These are phyloP conservation scores for Eimeria praecox DNA, from an alignment of 169 alveolate genomes.

Conservation along the genomic window DNA sequence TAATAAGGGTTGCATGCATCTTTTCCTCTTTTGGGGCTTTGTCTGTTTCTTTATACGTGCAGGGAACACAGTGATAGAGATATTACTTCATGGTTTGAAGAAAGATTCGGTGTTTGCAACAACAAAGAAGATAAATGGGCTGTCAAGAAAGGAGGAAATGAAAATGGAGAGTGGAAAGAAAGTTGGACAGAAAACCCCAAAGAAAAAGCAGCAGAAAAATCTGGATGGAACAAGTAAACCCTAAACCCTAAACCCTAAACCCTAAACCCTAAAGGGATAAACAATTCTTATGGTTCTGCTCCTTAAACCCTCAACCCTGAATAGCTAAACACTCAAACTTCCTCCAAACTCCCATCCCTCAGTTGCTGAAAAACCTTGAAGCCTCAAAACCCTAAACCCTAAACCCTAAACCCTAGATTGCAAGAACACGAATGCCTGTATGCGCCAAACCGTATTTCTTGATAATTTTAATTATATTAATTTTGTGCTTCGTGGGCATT, in stretches of 20 bases:
- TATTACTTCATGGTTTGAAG: slow-evolving; percentile 76
- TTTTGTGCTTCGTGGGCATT: neutral
- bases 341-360: neutral
- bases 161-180: slow-evolving; percentile 77
- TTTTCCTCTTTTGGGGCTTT: no score
- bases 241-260: neutral
- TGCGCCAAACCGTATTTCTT: neutral
- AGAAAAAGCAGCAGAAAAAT: slow-evolving; percentile 68
- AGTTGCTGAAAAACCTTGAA: neutral
- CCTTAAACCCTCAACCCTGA: neutral
- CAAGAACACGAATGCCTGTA: no score
- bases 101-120: slow-evolving; percentile 48
- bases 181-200: slow-evolving; percentile 52
- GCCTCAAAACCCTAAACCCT: neutral
- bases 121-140: slow-evolving; percentile 73
- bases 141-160: slow-evolving; percentile 56
- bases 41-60: neutral
- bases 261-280: neutral
- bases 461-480: neutral
- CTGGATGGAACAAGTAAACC: slow-evolving; percentile 65
- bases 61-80: slow-evolving; percentile 50
- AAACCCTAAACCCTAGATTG: slow-evolving; percentile 12
- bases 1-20: no score
- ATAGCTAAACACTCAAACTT: no score
- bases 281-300: neutral